Conservation (phyloP, 306 rosid genomes). For the Cucurbita ficifolia region DNA sequence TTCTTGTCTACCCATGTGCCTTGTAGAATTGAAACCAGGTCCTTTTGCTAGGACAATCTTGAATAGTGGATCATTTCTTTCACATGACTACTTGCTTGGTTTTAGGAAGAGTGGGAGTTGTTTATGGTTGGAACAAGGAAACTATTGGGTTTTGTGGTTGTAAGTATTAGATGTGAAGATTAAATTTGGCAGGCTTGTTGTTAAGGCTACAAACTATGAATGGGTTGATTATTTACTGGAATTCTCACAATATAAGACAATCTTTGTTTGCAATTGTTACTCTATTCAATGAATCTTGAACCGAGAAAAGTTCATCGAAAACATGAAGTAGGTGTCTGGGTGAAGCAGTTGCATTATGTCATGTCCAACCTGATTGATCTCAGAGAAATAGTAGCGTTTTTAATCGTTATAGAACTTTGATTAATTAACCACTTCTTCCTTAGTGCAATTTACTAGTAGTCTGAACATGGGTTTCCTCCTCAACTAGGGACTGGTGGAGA, state of each 20-base stretch:
- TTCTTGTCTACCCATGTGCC: neutral
- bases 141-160: neutral
- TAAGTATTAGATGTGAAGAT: neutral
- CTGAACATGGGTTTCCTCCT: neutral
- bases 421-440: neutral
- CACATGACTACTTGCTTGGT: neutral
- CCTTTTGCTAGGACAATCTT: neutral
- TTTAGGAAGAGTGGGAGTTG: neutral
- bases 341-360: neutral
- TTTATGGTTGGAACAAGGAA: neutral
- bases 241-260: neutral
- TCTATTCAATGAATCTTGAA: neutral
- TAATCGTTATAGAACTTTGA: neutral
- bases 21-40: neutral
- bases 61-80: neutral
- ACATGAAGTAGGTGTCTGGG: neutral
- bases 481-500: constrained; percentile 64
- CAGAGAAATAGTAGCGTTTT: neutral
- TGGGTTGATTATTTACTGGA: neutral
- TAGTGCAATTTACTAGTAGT: neutral
- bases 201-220: neutral
- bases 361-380: neutral
- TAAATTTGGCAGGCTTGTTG: neutral
- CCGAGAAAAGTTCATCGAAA: neutral
- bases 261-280: neutral